Percentiles rank a stretch among this genome's conserved stretches.
These are phyloP conservation scores for Chalciporus chontae DNA, from an alignment of 768 basidiomycete species.

Conservation along the genomic window DNA sequence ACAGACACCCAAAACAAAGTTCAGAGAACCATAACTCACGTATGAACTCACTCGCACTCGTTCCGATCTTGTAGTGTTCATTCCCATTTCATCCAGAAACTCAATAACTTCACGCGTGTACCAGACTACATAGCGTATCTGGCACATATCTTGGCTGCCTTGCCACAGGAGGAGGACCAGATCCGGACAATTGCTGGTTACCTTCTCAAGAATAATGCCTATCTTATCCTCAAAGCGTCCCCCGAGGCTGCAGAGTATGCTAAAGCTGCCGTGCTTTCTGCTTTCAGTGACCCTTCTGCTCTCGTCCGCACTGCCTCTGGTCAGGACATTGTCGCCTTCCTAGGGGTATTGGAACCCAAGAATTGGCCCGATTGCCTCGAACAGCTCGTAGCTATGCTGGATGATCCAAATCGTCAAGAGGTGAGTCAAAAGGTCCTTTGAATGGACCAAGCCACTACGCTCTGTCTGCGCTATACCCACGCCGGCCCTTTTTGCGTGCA, in stretches of 20 bases:
- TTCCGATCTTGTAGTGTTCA: constrained; percentile 20
- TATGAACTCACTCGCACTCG: constrained; percentile 34
- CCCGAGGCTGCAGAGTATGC: constrained; percentile 68
- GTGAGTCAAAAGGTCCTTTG: constrained; percentile 44
- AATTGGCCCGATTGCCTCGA: constrained; percentile 96
- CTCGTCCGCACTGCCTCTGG: constrained; percentile 95
- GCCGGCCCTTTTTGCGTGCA: background rate
- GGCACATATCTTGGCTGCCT: constrained; percentile 81
- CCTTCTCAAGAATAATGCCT: constrained; percentile 93
- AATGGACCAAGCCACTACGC: background rate
- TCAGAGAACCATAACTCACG: constrained; percentile 82
- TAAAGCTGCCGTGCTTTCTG: constrained; percentile 71
- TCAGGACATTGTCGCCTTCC: constrained; percentile 87
- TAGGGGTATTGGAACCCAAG: constrained; percentile 82
- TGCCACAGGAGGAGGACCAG: constrained; percentile 83
- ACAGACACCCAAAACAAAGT: constrained; percentile 71
- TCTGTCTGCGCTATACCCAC: background rate
- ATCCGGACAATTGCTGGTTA: constrained; percentile 96
- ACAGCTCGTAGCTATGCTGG: constrained; percentile 76
- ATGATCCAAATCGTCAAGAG: constrained; percentile 82
- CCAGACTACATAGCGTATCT: constrained; percentile 97
- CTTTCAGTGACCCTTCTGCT: constrained; percentile 75
- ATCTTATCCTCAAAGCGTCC: constrained; percentile 66
- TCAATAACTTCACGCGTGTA: constrained; percentile 80
- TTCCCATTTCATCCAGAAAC: constrained; percentile 53